Evolutionary conservation across 2,329 filamentous ascomycete species (phyloP), one percentile per base, ranked within the genome.

Genomic region (Lecanicillium sp.): DNA sequence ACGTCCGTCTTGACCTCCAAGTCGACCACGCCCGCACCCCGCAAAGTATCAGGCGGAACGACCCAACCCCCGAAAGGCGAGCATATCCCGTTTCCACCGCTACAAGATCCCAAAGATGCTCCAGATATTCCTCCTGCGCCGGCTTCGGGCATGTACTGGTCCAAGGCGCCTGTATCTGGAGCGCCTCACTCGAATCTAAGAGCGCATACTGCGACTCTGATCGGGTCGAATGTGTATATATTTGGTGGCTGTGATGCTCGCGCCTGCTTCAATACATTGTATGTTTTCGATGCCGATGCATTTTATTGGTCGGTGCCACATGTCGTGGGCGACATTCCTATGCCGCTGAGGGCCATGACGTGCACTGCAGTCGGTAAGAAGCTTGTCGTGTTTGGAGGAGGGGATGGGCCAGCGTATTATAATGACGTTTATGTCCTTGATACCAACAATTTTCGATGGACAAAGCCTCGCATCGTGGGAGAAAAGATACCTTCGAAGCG

Each of bases 101-200:
- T 80, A 4, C 71, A 70, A 27, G 69, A 77, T 48, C 67, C 73
- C 9, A 63, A 62, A 33, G 71, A 69, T 18, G 73, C 73, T 2
- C 70, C 75, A 5, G 72, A 81, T 42, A 77, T 83, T 14, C 65
- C 71, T 9, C 65, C 71, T 3, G 78, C 80, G 13, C 80, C 80
- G 18, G 73, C 80, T 14, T 80, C 76, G 35, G 80, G 79, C 50
- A 83, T 84, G 79, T 84, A 84, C 62, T 83, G 80, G 78, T 81
- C 77, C 38, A 70, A 68, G 27, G 78, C 79, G 9, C 74, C 73
- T 7, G 68, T 75, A n/a, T 82, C 78, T 3, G 80, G 80, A 18
- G 63, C 68, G 18, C 63, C 75, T 29, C 77, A 79, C 51, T 73
- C 75, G 13, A 70, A 74, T 17, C 59, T 83, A 42, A 71, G 80